Evolutionary conservation across 805 yeast species (phyloP).

Genomic region (Candida anglica): DNA sequence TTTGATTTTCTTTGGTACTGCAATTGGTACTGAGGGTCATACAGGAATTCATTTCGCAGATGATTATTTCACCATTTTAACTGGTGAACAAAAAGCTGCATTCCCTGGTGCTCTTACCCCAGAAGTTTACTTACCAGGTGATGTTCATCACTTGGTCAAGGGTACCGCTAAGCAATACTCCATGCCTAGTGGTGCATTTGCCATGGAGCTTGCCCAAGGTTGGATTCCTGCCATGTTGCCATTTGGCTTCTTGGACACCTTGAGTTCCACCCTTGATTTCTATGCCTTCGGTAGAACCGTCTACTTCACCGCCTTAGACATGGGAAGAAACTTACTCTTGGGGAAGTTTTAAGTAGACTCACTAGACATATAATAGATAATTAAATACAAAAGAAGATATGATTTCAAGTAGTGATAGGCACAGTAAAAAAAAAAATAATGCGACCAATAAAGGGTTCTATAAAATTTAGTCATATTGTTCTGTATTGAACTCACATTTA

Average conservation of each 20-base stretch:
- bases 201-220: conserved; percentile 95
- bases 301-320: conserved; percentile 72
- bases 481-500: too few species aligned
- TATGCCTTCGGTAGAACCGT: conserved; percentile 65
- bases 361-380: background rate
- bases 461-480: too few species aligned
- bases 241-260: conserved; percentile 81
- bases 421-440: too few species aligned
- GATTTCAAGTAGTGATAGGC: too few species aligned
- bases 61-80: conserved; percentile 88
- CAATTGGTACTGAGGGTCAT: conserved; percentile 95
- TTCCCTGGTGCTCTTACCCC: conserved; percentile 57
- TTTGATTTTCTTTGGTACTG: conserved; percentile 87
- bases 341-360: conserved; percentile 67
- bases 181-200: conserved; percentile 80
- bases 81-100: conserved; percentile 77
- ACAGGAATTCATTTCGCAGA: conserved; percentile 95
- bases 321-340: conserved; percentile 59
- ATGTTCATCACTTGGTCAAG: conserved; percentile 70
- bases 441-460: too few species aligned
- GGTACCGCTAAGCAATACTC: conserved; percentile 80
- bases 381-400: too few species aligned
- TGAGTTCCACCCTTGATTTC: conserved; percentile 78
- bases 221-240: conserved; percentile 99
- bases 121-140: conserved; percentile 82